Conservation (phyloP, 305 asterid genomes). For the Ilex paraguariensis region DNA sequence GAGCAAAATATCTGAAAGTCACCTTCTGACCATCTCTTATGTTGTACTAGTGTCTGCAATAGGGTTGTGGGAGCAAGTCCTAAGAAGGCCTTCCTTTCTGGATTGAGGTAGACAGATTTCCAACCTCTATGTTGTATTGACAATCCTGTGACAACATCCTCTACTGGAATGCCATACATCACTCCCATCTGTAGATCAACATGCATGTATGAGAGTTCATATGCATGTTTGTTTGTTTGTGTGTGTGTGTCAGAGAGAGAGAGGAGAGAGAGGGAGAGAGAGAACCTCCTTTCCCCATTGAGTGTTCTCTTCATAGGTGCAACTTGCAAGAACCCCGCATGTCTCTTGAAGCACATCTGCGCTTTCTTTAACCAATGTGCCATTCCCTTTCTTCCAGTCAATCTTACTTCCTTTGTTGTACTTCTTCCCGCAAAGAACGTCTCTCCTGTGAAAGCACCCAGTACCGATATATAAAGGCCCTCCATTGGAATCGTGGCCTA, state of each 20-base stretch:
- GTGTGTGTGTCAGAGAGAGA: background rate
- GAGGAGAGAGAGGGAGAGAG: background rate
- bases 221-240: background rate
- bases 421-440: background rate
- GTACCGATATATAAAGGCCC: background rate
- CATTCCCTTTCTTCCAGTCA: constrained; percentile 16
- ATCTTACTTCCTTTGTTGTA: background rate
- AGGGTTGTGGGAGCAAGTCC: constrained; percentile 60
- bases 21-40: constrained; percentile 94
- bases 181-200: constrained; percentile 54
- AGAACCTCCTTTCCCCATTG: background rate
- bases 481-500: background rate
- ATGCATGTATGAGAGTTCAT: background rate
- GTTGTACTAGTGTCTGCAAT: constrained; percentile 67
- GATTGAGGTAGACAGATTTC: constrained; percentile 62
- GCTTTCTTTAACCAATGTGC: constrained; percentile 14
- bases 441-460: constrained; percentile 1
- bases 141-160: constrained; percentile 74
- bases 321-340: constrained; percentile 39
- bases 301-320: background rate
- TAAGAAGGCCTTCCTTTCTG: constrained; percentile 52
- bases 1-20: constrained; percentile 62
- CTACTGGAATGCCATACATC: constrained; percentile 69
- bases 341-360: constrained; percentile 49
- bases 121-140: constrained; percentile 70